Evolutionary conservation across 2,329 filamentous ascomycete species (phyloP), one percentile per base, ranked within the genome.

Genomic region (Aspergillus neoniger): DNA sequence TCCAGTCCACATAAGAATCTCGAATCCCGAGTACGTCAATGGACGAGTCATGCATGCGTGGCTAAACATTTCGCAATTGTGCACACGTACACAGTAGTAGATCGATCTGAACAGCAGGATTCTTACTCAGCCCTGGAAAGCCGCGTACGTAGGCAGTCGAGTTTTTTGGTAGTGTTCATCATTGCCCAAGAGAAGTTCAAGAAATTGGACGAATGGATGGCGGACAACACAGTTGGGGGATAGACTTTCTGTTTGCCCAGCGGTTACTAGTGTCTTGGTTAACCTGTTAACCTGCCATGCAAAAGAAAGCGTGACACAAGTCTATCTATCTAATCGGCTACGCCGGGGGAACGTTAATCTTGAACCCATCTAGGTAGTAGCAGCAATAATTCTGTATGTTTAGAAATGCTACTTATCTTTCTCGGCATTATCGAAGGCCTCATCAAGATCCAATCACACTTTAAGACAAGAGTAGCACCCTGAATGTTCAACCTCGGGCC

Each of bases 91-190:
- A 15, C 32, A 36, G 12, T 32, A 32, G 30, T 44, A 17, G 23
- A 25, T 7, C 4, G 52, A 55, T 47, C n/a, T 47, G 38, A 21
- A 41, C 23, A 19, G 39, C 21, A 32, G 39, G 25, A 36, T 14
- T 36, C 53, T 43, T 44, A 43, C 39, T 47, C 39, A 55, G 53
- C 41, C 17, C 41, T 44, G 41, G 32, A 6, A 44, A 19, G 53
- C 53, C 53, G 53, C 53, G 53, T 55, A 55, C 39, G 39, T 47
- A 55, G 23, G 39, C 53, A 30, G 53, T 25, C 14, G 30, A 28
- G 3, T 30, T 19, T 55, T 32, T 15, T 36, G 32, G 32, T 43
- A 19, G 17, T 55, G 8, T 23, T 21, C 39, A n/a, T 32, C 32
- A 23, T 39, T 36, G 32, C 32, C 32, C 32, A 36, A 21, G 10